phyloP scores from a whole-genome alignment of 768 basidiomycete species.

The Kwoniella mangroviensis region DNA sequence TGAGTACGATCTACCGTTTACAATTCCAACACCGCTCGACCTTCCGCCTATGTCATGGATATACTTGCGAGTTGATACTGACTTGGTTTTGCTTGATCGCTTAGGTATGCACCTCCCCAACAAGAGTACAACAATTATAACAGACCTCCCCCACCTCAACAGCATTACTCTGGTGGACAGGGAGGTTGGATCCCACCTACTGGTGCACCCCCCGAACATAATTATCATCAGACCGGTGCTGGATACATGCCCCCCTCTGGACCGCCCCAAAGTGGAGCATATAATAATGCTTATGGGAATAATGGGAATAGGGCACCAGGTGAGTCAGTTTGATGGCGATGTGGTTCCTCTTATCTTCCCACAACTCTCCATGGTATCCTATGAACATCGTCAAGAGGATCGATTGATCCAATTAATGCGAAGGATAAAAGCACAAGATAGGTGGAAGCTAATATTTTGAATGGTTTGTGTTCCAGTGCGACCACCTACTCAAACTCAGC shows the following conservation, averaged over 20 bases:
- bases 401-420: too few species aligned
- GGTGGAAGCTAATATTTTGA: too few species aligned
- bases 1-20: constrained; percentile 8
- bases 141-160: constrained; percentile 28
- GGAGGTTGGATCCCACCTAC: constrained; percentile 27
- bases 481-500: constrained; percentile 63
- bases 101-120: constrained; percentile 17
- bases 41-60: too few species aligned
- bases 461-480: constrained; percentile 50
- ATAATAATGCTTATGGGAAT: constrained; percentile 24
- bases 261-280: constrained; percentile 14
- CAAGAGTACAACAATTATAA: constrained; percentile 20
- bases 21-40: too few species aligned
- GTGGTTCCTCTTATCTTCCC: not conserved
- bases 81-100: not conserved
- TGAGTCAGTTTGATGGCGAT: not conserved
- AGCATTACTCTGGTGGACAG: constrained; percentile 17
- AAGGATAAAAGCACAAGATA: too few species aligned
- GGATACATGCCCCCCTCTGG: constrained; percentile 31
- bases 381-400: too few species aligned
- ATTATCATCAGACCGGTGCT: constrained; percentile 36
- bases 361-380: too few species aligned
- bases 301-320: constrained; percentile 18
- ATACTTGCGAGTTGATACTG: not conserved
- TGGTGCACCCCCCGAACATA: constrained; percentile 25